Evolutionary conservation across 805 yeast species (phyloP).

Genomic region (Kuraishia cidri): DNA sequence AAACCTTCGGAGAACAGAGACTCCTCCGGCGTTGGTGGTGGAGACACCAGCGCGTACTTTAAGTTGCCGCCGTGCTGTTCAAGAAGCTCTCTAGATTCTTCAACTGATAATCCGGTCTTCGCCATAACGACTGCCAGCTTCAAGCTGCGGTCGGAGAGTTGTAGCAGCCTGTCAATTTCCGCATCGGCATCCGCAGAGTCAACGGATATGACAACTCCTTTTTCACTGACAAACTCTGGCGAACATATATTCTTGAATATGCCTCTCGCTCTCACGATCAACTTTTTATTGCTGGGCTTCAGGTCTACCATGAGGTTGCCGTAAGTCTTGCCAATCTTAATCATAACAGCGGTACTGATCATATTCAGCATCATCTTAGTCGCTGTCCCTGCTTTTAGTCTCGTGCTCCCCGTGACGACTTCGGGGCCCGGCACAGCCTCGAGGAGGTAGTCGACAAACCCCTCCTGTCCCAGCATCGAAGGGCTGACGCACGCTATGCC

Average conservation of each 20-base stretch:
- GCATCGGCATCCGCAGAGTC: neutral
- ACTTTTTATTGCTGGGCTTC: constrained; percentile 11
- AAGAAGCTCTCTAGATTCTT: constrained; percentile 5
- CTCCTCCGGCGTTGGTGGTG: no score
- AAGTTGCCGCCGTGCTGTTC: constrained; percentile 4
- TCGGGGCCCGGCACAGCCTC: constrained; percentile 14
- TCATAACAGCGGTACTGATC: constrained; percentile 13
- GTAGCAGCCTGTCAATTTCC: constrained; percentile 6
- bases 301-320: constrained; percentile 16
- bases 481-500: constrained; percentile 11
- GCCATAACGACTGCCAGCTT: constrained; percentile 12
- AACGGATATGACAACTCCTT: neutral
- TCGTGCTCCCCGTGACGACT: constrained; percentile 13
- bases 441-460: constrained; percentile 8
- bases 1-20: neutral
- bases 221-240: constrained; percentile 1
- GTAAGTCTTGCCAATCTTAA: constrained; percentile 12
- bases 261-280: constrained; percentile 9
- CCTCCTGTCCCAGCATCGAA: constrained; percentile 6
- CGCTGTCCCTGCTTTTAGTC: constrained; percentile 16
- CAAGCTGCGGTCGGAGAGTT: constrained; percentile 7
- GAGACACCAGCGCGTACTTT: no score
- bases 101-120: constrained; percentile 8
- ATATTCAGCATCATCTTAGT: constrained; percentile 14
- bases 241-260: constrained; percentile 10